A percentile compares a stretch with the other conserved stretches of the same genome.
Evolutionary conservation across 139 green algal species (phyloP).

Genomic region (Picochlorum costavermella): DNA sequence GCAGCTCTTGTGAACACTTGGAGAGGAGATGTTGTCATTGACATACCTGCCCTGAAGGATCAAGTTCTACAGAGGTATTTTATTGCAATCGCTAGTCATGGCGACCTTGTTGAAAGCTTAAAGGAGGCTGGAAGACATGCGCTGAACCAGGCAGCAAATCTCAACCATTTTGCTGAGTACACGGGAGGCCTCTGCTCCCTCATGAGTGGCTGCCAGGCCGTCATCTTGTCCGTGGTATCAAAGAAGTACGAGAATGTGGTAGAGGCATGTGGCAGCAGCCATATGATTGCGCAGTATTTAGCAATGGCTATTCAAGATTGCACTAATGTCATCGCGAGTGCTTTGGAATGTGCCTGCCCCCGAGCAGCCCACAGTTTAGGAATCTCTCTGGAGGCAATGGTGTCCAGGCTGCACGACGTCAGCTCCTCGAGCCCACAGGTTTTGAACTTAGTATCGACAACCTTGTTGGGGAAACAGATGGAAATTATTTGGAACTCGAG

Average conservation of each 20-base stretch:
- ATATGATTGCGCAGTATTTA: constrained; percentile 5
- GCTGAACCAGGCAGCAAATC: constrained; percentile 39
- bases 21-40: constrained; percentile 21
- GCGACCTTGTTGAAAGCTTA: constrained; percentile 20
- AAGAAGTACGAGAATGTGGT: constrained; percentile 32
- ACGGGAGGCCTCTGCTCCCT: constrained; percentile 32
- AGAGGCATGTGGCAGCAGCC: constrained; percentile 3
- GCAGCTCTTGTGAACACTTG: constrained; percentile 5
- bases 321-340: background rate
- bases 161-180: constrained; percentile 46
- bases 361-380: background rate
- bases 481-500: background rate
- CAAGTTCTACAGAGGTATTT: constrained; percentile 23
- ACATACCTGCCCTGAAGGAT: constrained; percentile 32
- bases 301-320: background rate
- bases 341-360: background rate
- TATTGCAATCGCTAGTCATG: constrained; percentile 17
- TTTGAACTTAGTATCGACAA: background rate
- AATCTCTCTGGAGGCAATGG: background rate
- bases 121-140: constrained; percentile 33
- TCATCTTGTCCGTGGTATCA: constrained; percentile 42
- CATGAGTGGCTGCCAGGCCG: constrained; percentile 44
- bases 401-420: background rate
- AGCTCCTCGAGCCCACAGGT: background rate
- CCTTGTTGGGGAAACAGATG: background rate